A percentile compares a stretch with the other conserved stretches of the same genome.
Evolutionary conservation across 2,329 filamentous ascomycete species (phyloP).

Genomic region (Cucurbitaria berberidis): DNA sequence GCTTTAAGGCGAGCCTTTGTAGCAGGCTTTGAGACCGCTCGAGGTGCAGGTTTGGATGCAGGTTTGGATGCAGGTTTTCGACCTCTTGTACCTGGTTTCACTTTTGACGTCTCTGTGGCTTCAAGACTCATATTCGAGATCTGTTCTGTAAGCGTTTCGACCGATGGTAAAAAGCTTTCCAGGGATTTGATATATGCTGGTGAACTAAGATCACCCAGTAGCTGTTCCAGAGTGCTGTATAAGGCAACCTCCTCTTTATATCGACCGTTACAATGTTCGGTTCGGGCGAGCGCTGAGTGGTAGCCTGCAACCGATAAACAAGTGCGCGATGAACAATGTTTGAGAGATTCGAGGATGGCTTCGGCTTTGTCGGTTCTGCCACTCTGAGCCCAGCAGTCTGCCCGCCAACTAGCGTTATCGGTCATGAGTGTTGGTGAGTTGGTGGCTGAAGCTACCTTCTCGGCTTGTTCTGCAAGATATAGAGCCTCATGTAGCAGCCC

Average conservation of each 20-base stretch:
- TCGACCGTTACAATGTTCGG: slow-evolving; percentile 57
- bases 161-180: slow-evolving; percentile 30
- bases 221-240: slow-evolving; percentile 57
- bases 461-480: slow-evolving; percentile 84
- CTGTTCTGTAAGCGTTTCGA: slow-evolving; percentile 50
- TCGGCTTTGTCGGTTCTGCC: slow-evolving; percentile 58
- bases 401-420: slow-evolving; percentile 53
- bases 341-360: slow-evolving; percentile 61
- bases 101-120: slow-evolving; percentile 10
- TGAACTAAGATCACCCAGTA: slow-evolving; percentile 51
- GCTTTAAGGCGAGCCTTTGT: slow-evolving; percentile 23
- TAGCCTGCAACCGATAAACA: slow-evolving; percentile 60
- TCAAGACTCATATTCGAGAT: slow-evolving; percentile 52
- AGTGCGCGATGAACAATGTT: slow-evolving; percentile 46
- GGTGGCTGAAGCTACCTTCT: slow-evolving; percentile 75
- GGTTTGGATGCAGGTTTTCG: slow-evolving; percentile 31
- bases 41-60: slow-evolving; percentile 19
- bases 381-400: slow-evolving; percentile 58
- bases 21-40: slow-evolving; percentile 15
- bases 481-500: slow-evolving; percentile 88
- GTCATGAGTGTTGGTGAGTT: slow-evolving; percentile 63
- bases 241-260: slow-evolving; percentile 56
- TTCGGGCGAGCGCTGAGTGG: slow-evolving; percentile 56
- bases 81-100: slow-evolving; percentile 23
- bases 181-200: slow-evolving; percentile 39